Base-by-base conservation (phyloP, 179 eudicot genomes). In the Beta macrorhiza region DNA sequence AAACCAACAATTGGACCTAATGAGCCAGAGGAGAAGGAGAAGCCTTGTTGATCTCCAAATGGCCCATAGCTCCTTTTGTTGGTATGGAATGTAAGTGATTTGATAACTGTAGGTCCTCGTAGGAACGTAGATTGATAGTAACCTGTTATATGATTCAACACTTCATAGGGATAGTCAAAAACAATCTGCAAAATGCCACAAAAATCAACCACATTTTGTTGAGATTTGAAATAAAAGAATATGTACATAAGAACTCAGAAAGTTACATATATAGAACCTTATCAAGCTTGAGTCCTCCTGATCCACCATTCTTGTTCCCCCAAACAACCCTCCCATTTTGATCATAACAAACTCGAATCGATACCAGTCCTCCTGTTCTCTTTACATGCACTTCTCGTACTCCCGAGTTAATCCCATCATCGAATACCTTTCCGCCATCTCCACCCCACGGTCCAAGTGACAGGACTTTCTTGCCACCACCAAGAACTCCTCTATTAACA, bases 361-460 rank as follows among this genome's bases (percentile, higher is more conserved):
- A 82, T 20, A 87, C 89, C 81, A 87, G 47, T n/a, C 87, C 82
- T 45, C 89, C 89, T n/a, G 89, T 73, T 17, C 89, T 80, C 8
- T 87, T 87, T 53, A 87, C 58, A 64, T 77, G 78, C 77, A 87
- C 73, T 71, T 77, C 89, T 1, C 89, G 82, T 47, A 87, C 87
- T 53, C 89, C 89, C 52, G 84, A 82, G 25, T 87, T 74, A 16
- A 87, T 78, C 22, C 89, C 89, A 47, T 87, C 89, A 64, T 87
- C 85, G 20, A 87, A 87, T 7, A 16, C 68, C 45, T 65, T 82
- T 75, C 89, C 89, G 19, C 87, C 56, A 32, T 78, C 81, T 70
- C 85, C 82, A 17, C 89, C 89, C 89, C 87, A 87, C 14, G 89
- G 87, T 80, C 89, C 89, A 80, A 69, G 78, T 8, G 84, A 59